Base-by-base conservation (phyloP, 2,329 filamentous ascomycete genomes). In the Penicillium occitanis region DNA sequence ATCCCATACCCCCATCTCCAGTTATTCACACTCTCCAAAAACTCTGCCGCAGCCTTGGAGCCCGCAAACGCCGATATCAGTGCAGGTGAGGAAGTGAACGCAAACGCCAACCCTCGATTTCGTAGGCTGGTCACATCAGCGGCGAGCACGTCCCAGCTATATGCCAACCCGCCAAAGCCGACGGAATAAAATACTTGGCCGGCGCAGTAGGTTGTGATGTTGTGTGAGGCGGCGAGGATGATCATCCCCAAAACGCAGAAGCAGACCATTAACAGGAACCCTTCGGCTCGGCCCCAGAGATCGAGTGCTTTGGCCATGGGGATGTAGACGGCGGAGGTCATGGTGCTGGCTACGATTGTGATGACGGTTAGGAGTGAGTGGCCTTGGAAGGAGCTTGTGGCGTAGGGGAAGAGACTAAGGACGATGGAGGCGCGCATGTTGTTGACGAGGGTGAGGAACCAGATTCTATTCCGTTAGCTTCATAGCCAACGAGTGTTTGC, bases 1-100 rank as follows among this genome's bases (percentile, higher is more conserved):
- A 81, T 77, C 35, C 87, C 88, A 70, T 86, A 90, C 1, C 81
- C 87, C 88, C 88, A 90, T 37, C 85, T 81, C 82, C 84, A 90
- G 55, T 82, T 84, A 33, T 37, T 28, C 22, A 82, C 78, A 1
- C 82, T 77, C 0, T 78, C 69, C 59, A 85, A 77, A 70, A 88
- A 86, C 0, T 77, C 76, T 28, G 84, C 74, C 0, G 84, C 83
- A 44, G 87, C 70, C 82, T 72, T 75, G 85, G 88, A 5, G 70
- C 76, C 1, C 70, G 73, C 46, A 85, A 73, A 71, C 74, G 77
- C 63, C 19, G 46, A 81, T 28, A 77, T 76, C 61, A 85, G 78
- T 37, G 75, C 77, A 0, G 83, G 87, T 0, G 86, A 86, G 10
- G 77, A 80, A 25, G 82, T 80, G 67, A 88, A 83, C 0, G 86